phyloP scores from a whole-genome alignment of 352 stramenopile species.

The Chloridella minuta region DNA sequence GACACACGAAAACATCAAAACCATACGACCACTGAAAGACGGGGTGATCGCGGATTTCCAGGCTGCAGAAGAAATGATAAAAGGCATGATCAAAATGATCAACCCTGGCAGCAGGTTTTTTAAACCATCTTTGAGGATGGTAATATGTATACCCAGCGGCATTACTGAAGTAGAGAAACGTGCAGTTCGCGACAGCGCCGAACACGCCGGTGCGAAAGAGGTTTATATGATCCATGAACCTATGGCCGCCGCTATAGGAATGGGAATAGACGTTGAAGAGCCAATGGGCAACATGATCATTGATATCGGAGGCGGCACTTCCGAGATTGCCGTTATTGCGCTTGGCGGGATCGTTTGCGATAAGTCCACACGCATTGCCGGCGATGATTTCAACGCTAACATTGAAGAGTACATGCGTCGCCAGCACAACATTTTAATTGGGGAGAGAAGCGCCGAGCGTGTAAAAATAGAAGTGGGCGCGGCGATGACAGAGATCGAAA shows the following conservation, averaged over 20 bases:
- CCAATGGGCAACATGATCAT: not conserved
- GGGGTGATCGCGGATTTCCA: not conserved
- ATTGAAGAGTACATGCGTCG: not conserved
- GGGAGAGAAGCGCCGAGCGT: not conserved
- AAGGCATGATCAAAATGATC: not conserved
- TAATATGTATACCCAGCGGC: not conserved
- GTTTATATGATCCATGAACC: not conserved
- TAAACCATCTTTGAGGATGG: not conserved
- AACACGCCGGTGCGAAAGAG: not conserved
- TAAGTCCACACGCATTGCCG: not conserved
- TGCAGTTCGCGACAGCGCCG: not conserved
- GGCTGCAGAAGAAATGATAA: not conserved
- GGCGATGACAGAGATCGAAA: not conserved
- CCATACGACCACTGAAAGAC: not conserved
- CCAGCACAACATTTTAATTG: not conserved
- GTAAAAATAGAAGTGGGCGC: not conserved
- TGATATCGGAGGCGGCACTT: not conserved
- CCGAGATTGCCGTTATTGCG: not conserved
- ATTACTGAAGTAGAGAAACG: not conserved
- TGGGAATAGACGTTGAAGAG: not conserved
- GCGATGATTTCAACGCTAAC: not conserved
- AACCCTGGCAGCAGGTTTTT: not conserved
- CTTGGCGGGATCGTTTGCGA: not conserved
- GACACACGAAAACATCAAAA: not conserved
- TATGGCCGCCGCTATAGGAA: not conserved